Conservation (phyloP, 164 flowering plant species). For the Vitis amurensis region DNA sequence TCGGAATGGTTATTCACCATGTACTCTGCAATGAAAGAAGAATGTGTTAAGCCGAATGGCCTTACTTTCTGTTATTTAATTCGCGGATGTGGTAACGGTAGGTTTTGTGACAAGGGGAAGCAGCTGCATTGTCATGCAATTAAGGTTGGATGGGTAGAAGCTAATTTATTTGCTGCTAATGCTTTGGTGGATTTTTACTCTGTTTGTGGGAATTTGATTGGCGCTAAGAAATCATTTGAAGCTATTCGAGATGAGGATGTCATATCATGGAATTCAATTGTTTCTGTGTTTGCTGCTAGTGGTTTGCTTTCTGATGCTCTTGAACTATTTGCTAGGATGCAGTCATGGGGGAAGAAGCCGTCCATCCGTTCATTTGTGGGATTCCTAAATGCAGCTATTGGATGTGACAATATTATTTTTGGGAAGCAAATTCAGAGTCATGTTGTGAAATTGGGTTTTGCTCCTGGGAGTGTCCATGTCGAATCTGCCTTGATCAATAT, state of each 20-base stretch:
- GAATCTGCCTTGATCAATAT: constrained; percentile 73
- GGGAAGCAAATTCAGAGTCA: constrained; percentile 63
- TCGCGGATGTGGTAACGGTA: constrained; percentile 43
- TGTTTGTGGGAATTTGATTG: constrained; percentile 46
- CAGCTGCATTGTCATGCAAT: constrained; percentile 57
- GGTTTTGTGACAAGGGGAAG: constrained; percentile 47
- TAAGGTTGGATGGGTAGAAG: constrained; percentile 46
- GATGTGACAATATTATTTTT: constrained; percentile 28
- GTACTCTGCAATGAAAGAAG: constrained; percentile 34
- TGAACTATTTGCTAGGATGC: constrained; percentile 50
- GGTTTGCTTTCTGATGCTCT: constrained; percentile 46
- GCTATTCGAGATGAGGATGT: constrained; percentile 48
- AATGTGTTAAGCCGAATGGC: constrained; percentile 49
- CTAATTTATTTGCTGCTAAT: constrained; percentile 61
- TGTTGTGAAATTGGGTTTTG: constrained; percentile 56
- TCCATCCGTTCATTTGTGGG: constrained; percentile 57
- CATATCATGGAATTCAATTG: constrained; percentile 78
- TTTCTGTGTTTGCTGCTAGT: constrained; percentile 45
- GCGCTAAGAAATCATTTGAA: constrained; percentile 47
- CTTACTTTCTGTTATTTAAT: constrained; percentile 62
- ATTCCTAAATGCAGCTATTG: constrained; percentile 49
- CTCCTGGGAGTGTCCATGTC: constrained; percentile 38
- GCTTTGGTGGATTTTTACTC: constrained; percentile 77
- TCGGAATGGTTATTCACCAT: constrained; percentile 32
- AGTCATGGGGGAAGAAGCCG: constrained; percentile 60